These are phyloP conservation scores for Calonectria hongkongensis DNA, from an alignment of 2,329 filamentous ascomycete genomes.

Conservation along the genomic window DNA sequence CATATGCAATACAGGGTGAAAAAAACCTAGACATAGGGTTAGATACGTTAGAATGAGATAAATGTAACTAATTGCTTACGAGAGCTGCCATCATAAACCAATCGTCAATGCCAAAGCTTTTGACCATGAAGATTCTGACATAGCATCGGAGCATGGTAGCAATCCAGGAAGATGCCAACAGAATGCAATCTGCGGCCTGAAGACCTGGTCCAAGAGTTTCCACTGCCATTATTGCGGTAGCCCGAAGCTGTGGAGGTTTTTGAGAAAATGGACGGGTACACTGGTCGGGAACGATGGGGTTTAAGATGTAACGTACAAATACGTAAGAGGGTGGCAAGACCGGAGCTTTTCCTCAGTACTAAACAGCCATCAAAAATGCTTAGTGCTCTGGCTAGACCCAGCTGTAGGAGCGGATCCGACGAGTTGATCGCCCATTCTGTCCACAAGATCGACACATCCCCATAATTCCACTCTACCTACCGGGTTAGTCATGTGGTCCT, in stretches of 20 bases:
- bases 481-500: no score
- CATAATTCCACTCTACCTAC: no score
- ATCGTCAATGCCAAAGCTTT: constrained; percentile 63
- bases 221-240: background rate
- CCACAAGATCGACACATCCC: no score
- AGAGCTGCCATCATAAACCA: constrained; percentile 62
- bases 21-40: constrained; percentile 48
- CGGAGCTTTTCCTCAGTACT: no score
- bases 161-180: background rate
- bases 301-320: no score
- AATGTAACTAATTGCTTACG: constrained; percentile 45
- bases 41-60: background rate
- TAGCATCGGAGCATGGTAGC: constrained; percentile 47
- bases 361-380: no score
- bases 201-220: background rate
- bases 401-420: no score
- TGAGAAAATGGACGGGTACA: no score
- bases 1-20: constrained; percentile 60
- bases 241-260: background rate
- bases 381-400: no score
- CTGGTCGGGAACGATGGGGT: no score
- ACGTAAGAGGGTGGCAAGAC: no score
- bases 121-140: constrained; percentile 59
- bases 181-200: background rate
- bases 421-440: no score